Conservation (phyloP, 345 rosid species). For the Sonneratia alba region DNA sequence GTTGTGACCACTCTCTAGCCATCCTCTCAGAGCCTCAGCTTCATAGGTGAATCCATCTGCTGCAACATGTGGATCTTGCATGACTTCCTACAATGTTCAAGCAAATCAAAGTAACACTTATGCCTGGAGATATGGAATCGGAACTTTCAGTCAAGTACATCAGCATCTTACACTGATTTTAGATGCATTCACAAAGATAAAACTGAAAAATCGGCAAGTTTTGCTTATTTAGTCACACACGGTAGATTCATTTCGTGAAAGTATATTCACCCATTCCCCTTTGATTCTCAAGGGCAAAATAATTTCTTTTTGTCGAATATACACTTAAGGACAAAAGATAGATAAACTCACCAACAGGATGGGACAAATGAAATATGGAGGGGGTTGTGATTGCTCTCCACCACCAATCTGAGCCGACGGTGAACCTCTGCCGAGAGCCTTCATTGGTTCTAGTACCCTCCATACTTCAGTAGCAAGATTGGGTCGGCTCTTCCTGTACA, state of each 20-base stretch:
- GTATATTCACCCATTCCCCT: not conserved
- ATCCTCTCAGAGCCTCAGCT: constrained; percentile 45
- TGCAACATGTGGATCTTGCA: constrained; percentile 69
- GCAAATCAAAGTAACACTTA: not conserved
- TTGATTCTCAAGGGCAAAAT: not conserved
- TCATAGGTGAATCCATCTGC: constrained; percentile 82
- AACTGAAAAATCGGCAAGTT: not conserved
- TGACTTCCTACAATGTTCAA: constrained; percentile 43
- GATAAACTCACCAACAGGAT: constrained; percentile 55
- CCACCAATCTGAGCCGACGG: constrained; percentile 25
- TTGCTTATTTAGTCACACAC: not conserved
- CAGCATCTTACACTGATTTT: no score
- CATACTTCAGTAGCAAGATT: constrained; percentile 65
- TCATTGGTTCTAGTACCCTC: constrained; percentile 86
- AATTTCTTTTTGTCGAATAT: no score
- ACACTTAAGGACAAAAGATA: not conserved
- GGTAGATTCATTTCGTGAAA: not conserved
- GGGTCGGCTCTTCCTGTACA: constrained; percentile 55
- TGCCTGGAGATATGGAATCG: not conserved
- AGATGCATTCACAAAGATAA: not conserved
- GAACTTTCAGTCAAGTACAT: not conserved
- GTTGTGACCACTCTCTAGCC: constrained; percentile 64
- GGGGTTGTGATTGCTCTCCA: constrained; percentile 47
- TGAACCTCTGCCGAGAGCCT: constrained; percentile 66
- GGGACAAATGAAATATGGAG: constrained; percentile 77